These are phyloP conservation scores for Leccinum imitatum DNA, from an alignment of 768 basidiomycete species.

Conservation along the genomic window DNA sequence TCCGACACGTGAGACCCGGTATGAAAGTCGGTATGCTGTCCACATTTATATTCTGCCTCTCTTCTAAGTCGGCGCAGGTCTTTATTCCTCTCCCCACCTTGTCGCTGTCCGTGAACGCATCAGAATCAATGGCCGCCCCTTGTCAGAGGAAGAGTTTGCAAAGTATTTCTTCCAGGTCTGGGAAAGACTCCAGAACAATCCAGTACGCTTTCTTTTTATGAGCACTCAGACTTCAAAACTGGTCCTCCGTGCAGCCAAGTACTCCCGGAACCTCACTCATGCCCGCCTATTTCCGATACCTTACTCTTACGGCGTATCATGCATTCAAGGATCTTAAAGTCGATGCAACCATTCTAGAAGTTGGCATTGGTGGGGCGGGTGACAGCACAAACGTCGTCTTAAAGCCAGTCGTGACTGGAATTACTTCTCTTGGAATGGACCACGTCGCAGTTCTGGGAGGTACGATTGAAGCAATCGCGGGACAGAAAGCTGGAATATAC, in stretches of 20 bases:
- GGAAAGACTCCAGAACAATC: constrained; percentile 73
- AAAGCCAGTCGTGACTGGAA: constrained; percentile 82
- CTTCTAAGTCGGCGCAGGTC: constrained; percentile 46
- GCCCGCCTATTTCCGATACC: constrained; percentile 92
- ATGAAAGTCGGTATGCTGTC: constrained; percentile 75
- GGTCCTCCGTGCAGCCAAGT: constrained; percentile 40
- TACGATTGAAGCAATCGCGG: constrained; percentile 85
- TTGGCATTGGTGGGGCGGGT: constrained; percentile 91
- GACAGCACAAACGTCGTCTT: constrained; percentile 98
- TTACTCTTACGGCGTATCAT: constrained; percentile 92
- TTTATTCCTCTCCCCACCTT: constrained; percentile 96
- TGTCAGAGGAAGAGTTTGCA: constrained; percentile 86
- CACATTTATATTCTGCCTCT: background rate
- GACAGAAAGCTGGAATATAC: constrained; percentile 96
- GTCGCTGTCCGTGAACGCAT: constrained; percentile 96
- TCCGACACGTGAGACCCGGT: constrained; percentile 68
- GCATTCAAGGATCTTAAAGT: constrained; percentile 80
- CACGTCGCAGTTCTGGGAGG: constrained; percentile 86
- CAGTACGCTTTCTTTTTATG: constrained; percentile 41
- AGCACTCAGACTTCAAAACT: background rate
- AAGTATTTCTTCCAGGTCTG: constrained; percentile 96
- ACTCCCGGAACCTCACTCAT: constrained; percentile 57
- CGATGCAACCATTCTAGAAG: constrained; percentile 91
- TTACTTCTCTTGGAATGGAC: constrained; percentile 90
- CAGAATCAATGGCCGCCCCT: constrained; percentile 84